Percentiles rank a stretch among this genome's conserved stretches.
These are phyloP conservation scores for Trichosanthes truncata DNA, from an alignment of 306 rosid genomes.

Conservation along the genomic window DNA sequence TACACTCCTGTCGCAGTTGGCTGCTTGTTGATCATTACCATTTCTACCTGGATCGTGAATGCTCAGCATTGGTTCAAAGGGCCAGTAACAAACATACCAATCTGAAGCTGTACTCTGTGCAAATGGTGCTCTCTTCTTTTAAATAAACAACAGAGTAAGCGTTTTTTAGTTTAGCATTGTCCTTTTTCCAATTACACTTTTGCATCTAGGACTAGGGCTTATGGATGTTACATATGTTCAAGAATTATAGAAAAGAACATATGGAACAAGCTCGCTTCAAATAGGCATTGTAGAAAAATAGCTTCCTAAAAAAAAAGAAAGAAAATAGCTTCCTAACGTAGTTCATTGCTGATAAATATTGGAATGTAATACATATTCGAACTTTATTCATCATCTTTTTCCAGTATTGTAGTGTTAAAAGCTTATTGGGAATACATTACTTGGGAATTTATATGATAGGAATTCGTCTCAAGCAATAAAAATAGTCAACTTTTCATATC, in stretches of 20 bases:
- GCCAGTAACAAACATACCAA: slow-evolving; percentile 54
- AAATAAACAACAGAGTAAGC: not conserved
- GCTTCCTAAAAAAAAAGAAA: not conserved
- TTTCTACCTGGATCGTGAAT: slow-evolving; percentile 54
- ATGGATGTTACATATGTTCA: not conserved
- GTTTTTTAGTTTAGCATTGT: not conserved
- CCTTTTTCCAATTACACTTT: not conserved
- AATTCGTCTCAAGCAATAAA: not conserved
- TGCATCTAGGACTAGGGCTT: not conserved
- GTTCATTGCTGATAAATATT: not conserved
- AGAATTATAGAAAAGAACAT: not conserved
- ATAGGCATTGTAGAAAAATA: not conserved
- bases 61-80: slow-evolving; percentile 83
- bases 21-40: slow-evolving; percentile 46
- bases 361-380: not conserved
- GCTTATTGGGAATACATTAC: not conserved
- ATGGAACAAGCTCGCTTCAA: not conserved
- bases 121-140: not conserved
- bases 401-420: not conserved
- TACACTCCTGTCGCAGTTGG: slow-evolving; percentile 94
- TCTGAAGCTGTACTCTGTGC: slow-evolving; percentile 14
- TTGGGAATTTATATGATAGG: not conserved
- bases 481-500: not conserved
- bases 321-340: not conserved
- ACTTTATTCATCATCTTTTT: not conserved